A percentile compares a stretch with the other conserved stretches of the same genome.
Evolutionary conservation across 495 filamentous ascomycete genomes (phyloP).

Genomic region (Daldinia childiae): DNA sequence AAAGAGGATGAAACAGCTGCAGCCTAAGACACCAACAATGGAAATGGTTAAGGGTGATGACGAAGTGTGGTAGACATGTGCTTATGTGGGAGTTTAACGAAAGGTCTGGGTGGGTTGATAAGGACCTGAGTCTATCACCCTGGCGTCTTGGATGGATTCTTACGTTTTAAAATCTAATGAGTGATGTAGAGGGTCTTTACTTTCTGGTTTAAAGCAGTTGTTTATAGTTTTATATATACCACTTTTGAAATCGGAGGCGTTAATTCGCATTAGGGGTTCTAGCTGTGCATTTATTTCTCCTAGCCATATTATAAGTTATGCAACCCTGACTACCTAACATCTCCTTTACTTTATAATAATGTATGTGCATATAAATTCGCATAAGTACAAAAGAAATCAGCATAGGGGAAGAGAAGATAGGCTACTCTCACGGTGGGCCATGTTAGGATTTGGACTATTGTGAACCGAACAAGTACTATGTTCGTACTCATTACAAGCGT

Average conservation of each 20-base stretch:
- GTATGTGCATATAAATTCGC: not conserved
- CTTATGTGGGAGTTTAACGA: slow-evolving; percentile 4
- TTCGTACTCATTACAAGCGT: not conserved
- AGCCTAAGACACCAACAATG: slow-evolving; percentile 63
- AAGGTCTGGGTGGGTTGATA: slow-evolving; percentile 3
- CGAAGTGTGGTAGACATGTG: slow-evolving; percentile 61
- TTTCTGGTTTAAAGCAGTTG: slow-evolving; percentile 14
- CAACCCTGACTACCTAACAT: not conserved
- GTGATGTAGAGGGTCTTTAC: slow-evolving; percentile 12
- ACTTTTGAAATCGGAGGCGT: slow-evolving; percentile 24
- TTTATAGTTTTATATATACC: slow-evolving; percentile 43
- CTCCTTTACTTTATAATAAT: not conserved
- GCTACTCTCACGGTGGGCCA: slow-evolving; percentile 9
- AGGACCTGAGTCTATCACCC: slow-evolving; percentile 7
- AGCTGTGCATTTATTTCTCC: slow-evolving; percentile 5
- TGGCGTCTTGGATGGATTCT: slow-evolving; percentile 21
- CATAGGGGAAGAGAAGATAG: not conserved
- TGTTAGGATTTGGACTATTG: not conserved
- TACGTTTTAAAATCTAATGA: slow-evolving; percentile 29
- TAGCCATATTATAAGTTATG: slow-evolving; percentile 8
- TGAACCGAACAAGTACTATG: not conserved
- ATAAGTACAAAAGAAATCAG: not conserved
- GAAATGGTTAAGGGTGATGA: slow-evolving; percentile 62
- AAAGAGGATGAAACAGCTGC: slow-evolving; percentile 70
- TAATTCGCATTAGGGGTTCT: slow-evolving; percentile 25